phyloP scores from a whole-genome alignment of 129 eudicot genomes.

The Mikania micrantha region DNA sequence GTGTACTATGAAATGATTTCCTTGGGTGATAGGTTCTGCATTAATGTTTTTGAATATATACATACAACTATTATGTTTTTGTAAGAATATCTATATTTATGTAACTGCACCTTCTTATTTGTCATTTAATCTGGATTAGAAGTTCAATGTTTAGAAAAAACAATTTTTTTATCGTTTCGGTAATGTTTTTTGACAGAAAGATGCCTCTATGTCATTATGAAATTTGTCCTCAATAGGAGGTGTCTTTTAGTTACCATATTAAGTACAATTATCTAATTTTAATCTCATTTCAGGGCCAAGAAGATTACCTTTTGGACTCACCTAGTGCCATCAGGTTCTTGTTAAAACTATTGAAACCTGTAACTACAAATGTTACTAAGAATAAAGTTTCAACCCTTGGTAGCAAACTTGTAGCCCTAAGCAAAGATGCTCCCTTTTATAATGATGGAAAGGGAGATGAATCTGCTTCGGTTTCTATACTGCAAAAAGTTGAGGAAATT shows the following conservation, averaged over 20 bases:
- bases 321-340: conserved; percentile 65
- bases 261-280: background rate
- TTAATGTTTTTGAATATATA: background rate
- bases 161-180: background rate
- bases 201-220: background rate
- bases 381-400: conserved; percentile 57
- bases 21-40: background rate
- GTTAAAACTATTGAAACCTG: conserved; percentile 67
- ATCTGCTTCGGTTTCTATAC: conserved; percentile 44
- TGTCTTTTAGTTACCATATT: background rate
- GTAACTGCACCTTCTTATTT: background rate
- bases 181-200: background rate
- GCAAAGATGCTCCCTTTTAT: conserved; percentile 43
- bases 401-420: conserved; percentile 66
- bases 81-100: background rate
- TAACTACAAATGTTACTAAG: conserved; percentile 30
- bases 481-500: conserved; percentile 62
- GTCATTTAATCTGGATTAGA: background rate
- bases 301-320: conserved; percentile 69
- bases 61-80: background rate
- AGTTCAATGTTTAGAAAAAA: background rate
- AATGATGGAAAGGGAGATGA: conserved; percentile 58
- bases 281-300: conserved; percentile 59
- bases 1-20: background rate
- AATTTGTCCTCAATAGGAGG: background rate